Conservation (phyloP, 345 rosid species). For the Angophora floribunda region DNA sequence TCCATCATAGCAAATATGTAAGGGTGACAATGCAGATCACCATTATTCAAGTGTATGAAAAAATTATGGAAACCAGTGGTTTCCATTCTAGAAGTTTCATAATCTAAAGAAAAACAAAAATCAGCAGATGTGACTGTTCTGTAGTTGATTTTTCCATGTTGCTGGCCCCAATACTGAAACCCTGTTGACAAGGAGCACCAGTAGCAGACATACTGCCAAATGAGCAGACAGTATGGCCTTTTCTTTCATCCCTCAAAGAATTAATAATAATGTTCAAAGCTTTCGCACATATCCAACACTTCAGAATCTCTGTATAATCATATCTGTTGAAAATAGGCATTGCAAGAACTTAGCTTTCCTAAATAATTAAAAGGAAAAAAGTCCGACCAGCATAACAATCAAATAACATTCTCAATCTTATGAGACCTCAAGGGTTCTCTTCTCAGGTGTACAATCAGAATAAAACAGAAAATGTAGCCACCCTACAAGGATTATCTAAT, state of each 20-base stretch:
- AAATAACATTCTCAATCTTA: background rate
- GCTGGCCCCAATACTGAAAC: constrained; percentile 4
- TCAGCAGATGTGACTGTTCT: constrained; percentile 11
- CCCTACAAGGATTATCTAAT: background rate
- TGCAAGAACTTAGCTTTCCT: background rate
- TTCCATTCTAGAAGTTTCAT: constrained; percentile 34
- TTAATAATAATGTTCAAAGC: constrained; percentile 37
- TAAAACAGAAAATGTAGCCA: background rate
- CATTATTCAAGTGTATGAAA: constrained; percentile 42
- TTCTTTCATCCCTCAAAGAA: constrained; percentile 22
- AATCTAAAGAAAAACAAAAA: constrained; percentile 43
- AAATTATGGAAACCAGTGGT: constrained; percentile 16
- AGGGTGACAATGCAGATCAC: constrained; percentile 83
- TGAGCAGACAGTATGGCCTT: constrained; percentile 36
- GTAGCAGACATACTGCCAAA: constrained; percentile 30
- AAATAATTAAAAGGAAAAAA: background rate
- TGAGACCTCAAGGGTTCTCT: background rate
- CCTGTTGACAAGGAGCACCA: constrained; percentile 17
- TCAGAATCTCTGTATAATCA: constrained; percentile 32
- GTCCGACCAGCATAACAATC: background rate
- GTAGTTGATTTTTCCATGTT: constrained; percentile 6
- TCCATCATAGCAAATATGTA: constrained; percentile 39
- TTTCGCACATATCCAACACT: constrained; percentile 35
- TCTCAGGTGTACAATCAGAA: background rate
- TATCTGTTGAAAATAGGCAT: constrained; percentile 32